Base-by-base conservation (phyloP, 2,329 filamentous ascomycete genomes). In the Aureobasidium lini region DNA sequence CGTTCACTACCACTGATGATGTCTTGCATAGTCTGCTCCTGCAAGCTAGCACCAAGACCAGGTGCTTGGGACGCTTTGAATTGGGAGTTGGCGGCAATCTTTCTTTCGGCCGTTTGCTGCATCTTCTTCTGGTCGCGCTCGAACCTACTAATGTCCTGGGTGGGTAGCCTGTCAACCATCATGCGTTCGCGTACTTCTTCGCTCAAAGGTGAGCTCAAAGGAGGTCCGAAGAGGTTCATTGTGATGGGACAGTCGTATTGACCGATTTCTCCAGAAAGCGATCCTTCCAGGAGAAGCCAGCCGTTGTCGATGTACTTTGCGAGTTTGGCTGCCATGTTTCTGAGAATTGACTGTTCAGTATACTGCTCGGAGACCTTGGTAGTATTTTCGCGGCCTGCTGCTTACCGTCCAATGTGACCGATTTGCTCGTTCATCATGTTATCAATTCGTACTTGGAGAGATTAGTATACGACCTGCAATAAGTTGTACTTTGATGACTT, bases 381-480 rank as follows among this genome's bases (percentile, higher is more conserved):
- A 32, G 32, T 37, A 16, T 8, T n/a, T 23, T 11, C 8, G 10
- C 6, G 29, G 15, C 2, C 39, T 42, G 39, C 10, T 23, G 13
- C 39, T 36, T 44, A 54, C 50, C 50, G 28, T 6, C 88, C 87
- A 42, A 95, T 77, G 71, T 95, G 90, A 0, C 90, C 90, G 65
- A 95, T 89, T 67, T 95, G 90, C 7, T 72, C 70, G 15, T 84
- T 81, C 67, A 88, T 81, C 13, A 92, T 88, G 70, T 94, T 95
- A 66, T 88, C 80, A 1, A 95, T 83, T 5, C 84, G 82, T 60
- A 95, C 90, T 0, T 90, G 72, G 94, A 94, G 6, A 65, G 63
- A 68, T 94, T 89, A 42, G 68, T 87, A 89, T 64, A 76, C 56
- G 23, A 6, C 3, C 32, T 42, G 34, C 13, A 46, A 37, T 23